Conservation (phyloP, 345 rosid species). For the Dipteronia sinensis region DNA sequence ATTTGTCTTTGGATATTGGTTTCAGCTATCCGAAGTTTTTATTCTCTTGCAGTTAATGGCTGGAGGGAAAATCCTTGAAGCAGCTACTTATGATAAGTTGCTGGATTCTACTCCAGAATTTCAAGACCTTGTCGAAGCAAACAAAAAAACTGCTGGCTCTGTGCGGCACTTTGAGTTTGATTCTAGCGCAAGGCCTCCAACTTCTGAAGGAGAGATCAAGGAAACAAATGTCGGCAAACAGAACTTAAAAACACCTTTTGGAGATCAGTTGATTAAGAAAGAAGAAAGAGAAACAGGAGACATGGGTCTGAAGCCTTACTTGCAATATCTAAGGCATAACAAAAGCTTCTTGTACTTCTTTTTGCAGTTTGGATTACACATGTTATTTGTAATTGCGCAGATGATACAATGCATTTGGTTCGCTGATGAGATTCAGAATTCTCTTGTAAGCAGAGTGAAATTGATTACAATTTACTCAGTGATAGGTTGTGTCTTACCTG, state of each 20-base stretch:
- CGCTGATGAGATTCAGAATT: conserved; percentile 32
- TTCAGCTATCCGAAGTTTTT: background rate
- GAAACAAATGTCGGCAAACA: conserved; percentile 18
- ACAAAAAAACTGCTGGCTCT: conserved; percentile 30
- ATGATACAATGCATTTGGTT: conserved; percentile 38
- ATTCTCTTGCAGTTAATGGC: conserved; percentile 44
- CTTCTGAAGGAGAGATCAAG: conserved; percentile 33
- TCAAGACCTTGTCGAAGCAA: conserved; percentile 52
- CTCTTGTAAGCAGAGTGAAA: conserved; percentile 21
- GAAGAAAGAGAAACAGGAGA: conserved; percentile 57
- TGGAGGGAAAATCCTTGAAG: conserved; percentile 38
- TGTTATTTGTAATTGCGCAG: conserved; percentile 34
- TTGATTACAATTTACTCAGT: conserved; percentile 28
- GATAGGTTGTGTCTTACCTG: conserved; percentile 20
- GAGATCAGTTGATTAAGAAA: conserved; percentile 48
- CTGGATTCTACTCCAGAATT: conserved; percentile 40
- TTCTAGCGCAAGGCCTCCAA: background rate
- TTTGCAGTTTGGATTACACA: conserved; percentile 13
- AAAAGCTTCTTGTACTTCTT: conserved; percentile 38
- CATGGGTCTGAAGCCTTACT: conserved; percentile 52
- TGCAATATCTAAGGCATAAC: conserved; percentile 39
- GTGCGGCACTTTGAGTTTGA: conserved; percentile 2
- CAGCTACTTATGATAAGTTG: conserved; percentile 42
- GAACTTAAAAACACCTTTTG: background rate
- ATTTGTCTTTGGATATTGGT: too few species aligned